Evolutionary conservation across 2,329 filamentous ascomycete genomes (phyloP), one percentile per base, ranked within the genome.

Genomic region (Aspergillus sp.): DNA sequence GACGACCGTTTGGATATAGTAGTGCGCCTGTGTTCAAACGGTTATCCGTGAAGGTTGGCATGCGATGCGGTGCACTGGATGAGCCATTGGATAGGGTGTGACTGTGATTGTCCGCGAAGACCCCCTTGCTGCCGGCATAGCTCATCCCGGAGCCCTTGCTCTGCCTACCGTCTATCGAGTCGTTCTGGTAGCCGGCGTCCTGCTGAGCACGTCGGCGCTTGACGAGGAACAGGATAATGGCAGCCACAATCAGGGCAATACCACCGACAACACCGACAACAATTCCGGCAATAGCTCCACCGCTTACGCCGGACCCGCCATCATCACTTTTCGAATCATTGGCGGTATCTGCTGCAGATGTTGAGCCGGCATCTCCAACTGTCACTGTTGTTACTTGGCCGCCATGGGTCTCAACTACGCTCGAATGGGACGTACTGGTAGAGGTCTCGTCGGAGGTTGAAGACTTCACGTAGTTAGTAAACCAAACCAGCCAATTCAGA

Each of bases 201-300:
- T 69, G 9, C 26, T 9, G 61, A 2, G 68, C 52, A 26, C 68
- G 69, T 53, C 75, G 76, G 52, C 74, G 72, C 48, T 69, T 71
- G 47, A 72, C 71, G 51, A 72, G 72, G 62, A 75, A 74, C 48
- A 76, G 60, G 56, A 78, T 66, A 9, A 73, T 62, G n/a, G 74
- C 56, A n/a, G 68, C 75, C 13, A 71, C 66, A 13, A 78, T 50
- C 17, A 74, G 60, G 41, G 70, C 76, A 17, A 74, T 59, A 34
- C 71, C 76, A 47, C 73, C 68, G 18, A 78, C 60, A 12, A 74
- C 66, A 56, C 77, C 78, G 26, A 79, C 67, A 4, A 78, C 74
- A 49, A 79, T 73, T 26, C 78, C 78, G 5, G 76, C 77, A 56
- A 79, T 76, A 11, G 72, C 71, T 32, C 78, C 78, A 17, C 71